Evolutionary conservation across 2,329 filamentous ascomycete genomes (phyloP), one percentile per base, ranked within the genome.

Genomic region (Colletotrichum agaves): DNA sequence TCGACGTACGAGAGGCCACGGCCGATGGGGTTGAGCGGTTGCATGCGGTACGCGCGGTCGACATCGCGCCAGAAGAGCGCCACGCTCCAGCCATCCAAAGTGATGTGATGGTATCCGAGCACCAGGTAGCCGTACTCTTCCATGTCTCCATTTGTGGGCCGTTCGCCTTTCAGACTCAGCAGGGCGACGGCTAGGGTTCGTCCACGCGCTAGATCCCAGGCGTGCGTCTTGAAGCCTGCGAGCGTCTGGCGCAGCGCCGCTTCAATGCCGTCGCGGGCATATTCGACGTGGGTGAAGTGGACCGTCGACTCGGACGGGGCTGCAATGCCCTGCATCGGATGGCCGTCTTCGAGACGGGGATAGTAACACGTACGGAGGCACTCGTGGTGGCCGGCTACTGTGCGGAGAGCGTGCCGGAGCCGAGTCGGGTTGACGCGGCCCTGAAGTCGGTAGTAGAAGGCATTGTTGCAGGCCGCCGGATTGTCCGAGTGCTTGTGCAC

Each of bases 71-170:
- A 62, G 17, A 87, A 74, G 2, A 85, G 69, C 10, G 81, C 70
- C 3, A 78, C 78, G 49, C 82, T 83, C 41, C 80, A 67, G 1
- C 81, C 83, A 68, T 88, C 85, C 77, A 87, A 79, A 37, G 78
- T 74, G 41, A 87, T 85, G 70, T 87, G 84, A 65, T 86, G 84
- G 50, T 77, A 78, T 1, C 75, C 74, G 5, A 87, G 52, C 0
- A 88, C 43, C 3, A 86, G 65, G 23, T 23, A 23, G 23, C 23
- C 23, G 23, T 23, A 23, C 23, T 23, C 23, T 3, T 23, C 23
- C 5, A 4, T 23, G 23, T 23, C 3, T 23, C 5, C 2, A 3
- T 23, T 5, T 69, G 75, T 80, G 64, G 84, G 80, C 1, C 31
- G 31, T 3, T 49, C 8, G 5, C 17, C 10, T 5, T 41, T 12